A percentile compares a stretch with the other conserved stretches of the same genome.
phyloP scores from a whole-genome alignment of 2,329 filamentous ascomycete species.

The Diaporthe sp. region DNA sequence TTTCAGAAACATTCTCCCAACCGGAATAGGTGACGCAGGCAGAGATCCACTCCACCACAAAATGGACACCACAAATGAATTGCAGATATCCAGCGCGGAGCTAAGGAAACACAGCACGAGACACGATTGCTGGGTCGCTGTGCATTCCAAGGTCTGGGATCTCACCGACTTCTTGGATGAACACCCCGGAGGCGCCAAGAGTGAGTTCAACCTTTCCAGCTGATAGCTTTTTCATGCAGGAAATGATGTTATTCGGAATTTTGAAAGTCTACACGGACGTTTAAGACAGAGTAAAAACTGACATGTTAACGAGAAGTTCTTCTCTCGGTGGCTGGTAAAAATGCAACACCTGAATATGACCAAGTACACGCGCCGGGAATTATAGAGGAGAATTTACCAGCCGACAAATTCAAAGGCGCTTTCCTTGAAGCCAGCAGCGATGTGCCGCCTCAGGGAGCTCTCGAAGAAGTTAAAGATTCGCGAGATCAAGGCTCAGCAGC shows the following conservation, averaged over 20 bases:
- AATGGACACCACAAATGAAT: not conserved
- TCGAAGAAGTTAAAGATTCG: not conserved
- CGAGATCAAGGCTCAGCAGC: not conserved
- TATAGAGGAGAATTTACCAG: conserved; percentile 15
- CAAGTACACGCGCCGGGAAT: conserved; percentile 61
- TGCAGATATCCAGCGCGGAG: conserved; percentile 45
- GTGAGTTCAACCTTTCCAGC: too few relatives aligned
- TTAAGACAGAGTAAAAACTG: not conserved
- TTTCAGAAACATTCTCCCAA: not conserved
- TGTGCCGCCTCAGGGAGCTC: conserved; percentile 47
- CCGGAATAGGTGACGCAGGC: not conserved
- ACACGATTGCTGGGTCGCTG: conserved; percentile 75
- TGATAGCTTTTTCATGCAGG: too few relatives aligned
- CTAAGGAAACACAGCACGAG: conserved; percentile 62
- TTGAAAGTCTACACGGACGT: not conserved
- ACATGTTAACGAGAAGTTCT: conserved; percentile 17
- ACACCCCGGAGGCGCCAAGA: conserved; percentile 53
- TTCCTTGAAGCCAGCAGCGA: conserved; percentile 26
- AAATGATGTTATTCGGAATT: too few relatives aligned
- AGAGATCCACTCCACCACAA: conserved; percentile 11
- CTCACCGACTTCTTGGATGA: conserved; percentile 72
- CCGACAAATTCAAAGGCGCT: conserved; percentile 13
- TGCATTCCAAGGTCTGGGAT: conserved; percentile 78
- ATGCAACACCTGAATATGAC: conserved; percentile 56
- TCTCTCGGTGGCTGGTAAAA: conserved; percentile 14